Percentiles rank a stretch among this genome's conserved stretches.
Evolutionary conservation across 75 land plant species (phyloP).

Genomic region (Pseudotsuga menziesii): DNA sequence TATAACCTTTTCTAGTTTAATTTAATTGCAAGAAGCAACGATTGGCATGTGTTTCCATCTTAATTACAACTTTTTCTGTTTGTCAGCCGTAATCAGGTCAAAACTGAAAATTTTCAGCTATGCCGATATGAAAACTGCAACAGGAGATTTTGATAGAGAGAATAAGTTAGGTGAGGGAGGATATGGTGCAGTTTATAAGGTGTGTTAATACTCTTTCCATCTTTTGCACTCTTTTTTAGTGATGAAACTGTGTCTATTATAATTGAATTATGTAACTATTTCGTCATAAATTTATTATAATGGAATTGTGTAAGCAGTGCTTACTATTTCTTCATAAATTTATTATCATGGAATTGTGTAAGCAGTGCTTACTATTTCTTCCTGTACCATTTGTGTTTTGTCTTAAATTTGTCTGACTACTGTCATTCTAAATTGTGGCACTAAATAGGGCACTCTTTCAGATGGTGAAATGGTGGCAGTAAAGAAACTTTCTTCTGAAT

Average conservation of each 20-base stretch:
- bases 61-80: background rate
- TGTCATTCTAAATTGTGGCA: background rate
- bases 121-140: conserved; percentile 20
- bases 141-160: conserved; percentile 17
- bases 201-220: background rate
- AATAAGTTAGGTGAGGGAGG: conserved; percentile 21
- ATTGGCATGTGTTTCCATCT: background rate
- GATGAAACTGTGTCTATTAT: no score
- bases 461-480: conserved; percentile 14
- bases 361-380: no score
- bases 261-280: no score
- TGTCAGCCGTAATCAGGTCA: conserved; percentile 14
- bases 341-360: no score
- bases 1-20: background rate
- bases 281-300: no score
- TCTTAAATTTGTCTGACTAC: background rate
- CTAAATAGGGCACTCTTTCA: conserved; percentile 14
- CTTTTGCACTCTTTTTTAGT: background rate
- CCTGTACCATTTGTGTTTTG: no score
- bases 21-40: background rate
- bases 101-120: conserved; percentile 38
- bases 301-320: no score
- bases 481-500: conserved; percentile 13
- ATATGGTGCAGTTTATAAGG: conserved; percentile 30
- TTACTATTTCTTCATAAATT: no score